Percentiles rank a stretch among this genome's conserved stretches.
Evolutionary conservation across 768 basidiomycete species (phyloP).

Genomic region (Termitomyces sp.): DNA sequence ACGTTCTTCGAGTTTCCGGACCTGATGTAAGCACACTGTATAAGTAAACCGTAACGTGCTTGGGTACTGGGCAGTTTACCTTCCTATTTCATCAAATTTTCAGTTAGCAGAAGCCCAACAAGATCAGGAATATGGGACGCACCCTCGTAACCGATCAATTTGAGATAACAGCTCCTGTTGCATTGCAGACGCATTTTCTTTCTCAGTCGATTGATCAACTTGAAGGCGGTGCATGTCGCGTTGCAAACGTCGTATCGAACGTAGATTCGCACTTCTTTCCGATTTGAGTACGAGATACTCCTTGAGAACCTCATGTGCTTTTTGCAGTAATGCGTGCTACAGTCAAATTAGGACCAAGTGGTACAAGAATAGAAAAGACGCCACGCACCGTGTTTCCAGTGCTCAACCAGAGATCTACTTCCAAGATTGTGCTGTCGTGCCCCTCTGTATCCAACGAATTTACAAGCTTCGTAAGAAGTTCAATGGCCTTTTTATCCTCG

Average conservation of each 20-base stretch:
- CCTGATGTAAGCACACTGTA: slow-evolving; percentile 14
- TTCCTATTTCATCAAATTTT: slow-evolving; percentile 14
- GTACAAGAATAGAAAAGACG: slow-evolving; percentile 11
- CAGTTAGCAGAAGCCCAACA: neutral
- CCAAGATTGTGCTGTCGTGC: slow-evolving; percentile 31
- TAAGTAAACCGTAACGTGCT: neutral
- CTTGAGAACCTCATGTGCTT: slow-evolving; percentile 34
- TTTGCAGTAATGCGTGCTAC: slow-evolving; percentile 28
- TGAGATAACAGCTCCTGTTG: slow-evolving; percentile 34
- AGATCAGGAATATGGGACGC: slow-evolving; percentile 17
- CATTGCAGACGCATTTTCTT: slow-evolving; percentile 32
- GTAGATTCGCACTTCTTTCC: slow-evolving; percentile 28
- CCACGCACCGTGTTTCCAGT: slow-evolving; percentile 38
- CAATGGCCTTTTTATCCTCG: slow-evolving; percentile 34
- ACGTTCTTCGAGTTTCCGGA: slow-evolving; percentile 35
- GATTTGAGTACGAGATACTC: slow-evolving; percentile 38
- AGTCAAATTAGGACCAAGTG: neutral
- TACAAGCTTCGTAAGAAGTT: slow-evolving; percentile 36
- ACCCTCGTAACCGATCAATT: slow-evolving; percentile 31
- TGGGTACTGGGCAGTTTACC: slow-evolving; percentile 10
- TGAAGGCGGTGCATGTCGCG: slow-evolving; percentile 29
- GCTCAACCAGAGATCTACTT: slow-evolving; percentile 57
- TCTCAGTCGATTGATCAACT: slow-evolving; percentile 29
- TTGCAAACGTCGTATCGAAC: slow-evolving; percentile 30
- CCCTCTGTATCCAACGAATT: slow-evolving; percentile 39